These are phyloP conservation scores for Wickerhamomyces strasburgensis DNA, from an alignment of 805 yeast species.

Conservation along the genomic window DNA sequence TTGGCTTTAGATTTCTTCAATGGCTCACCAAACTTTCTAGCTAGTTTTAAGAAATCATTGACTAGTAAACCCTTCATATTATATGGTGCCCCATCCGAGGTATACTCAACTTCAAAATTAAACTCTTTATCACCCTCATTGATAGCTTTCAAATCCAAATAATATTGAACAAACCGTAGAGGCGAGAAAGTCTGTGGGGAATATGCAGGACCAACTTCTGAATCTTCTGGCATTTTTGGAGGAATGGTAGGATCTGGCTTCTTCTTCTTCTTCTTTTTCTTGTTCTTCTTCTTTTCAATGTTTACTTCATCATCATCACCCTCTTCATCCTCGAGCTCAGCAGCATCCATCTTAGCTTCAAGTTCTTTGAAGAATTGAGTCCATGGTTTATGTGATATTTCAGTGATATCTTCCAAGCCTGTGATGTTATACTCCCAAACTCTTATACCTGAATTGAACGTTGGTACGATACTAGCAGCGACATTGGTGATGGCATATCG, in stretches of 20 bases:
- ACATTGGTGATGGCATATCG: slow-evolving; percentile 68
- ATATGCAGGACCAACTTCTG: slow-evolving; percentile 73
- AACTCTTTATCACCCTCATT: slow-evolving; percentile 43
- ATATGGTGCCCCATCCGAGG: slow-evolving; percentile 58
- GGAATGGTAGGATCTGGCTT: slow-evolving; percentile 56
- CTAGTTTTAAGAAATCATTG: slow-evolving; percentile 56
- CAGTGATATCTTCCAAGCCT: slow-evolving; percentile 31
- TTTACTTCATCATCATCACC: slow-evolving; percentile 17
- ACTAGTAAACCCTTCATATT: slow-evolving; percentile 52
- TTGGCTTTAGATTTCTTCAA: slow-evolving; percentile 10
- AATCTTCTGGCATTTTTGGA: slow-evolving; percentile 48
- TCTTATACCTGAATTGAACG: slow-evolving; percentile 77
- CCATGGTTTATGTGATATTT: slow-evolving; percentile 45
- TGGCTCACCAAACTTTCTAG: slow-evolving; percentile 47
- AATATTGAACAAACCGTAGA: slow-evolving; percentile 66
- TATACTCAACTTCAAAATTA: slow-evolving; percentile 59
- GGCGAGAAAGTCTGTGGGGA: slow-evolving; percentile 70
- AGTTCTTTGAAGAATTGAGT: slow-evolving; percentile 46
- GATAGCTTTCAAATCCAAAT: slow-evolving; percentile 51
- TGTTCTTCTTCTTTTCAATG: slow-evolving; percentile 15
- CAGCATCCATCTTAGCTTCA: slow-evolving; percentile 33
- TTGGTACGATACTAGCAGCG: slow-evolving; percentile 73
- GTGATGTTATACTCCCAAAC: slow-evolving; percentile 84
- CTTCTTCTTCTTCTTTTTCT: slow-evolving; percentile 24
- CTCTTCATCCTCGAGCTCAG: slow-evolving; percentile 13